Conservation (phyloP, 2,329 filamentous ascomycete genomes). For the Pseudopithomyces maydicus region DNA sequence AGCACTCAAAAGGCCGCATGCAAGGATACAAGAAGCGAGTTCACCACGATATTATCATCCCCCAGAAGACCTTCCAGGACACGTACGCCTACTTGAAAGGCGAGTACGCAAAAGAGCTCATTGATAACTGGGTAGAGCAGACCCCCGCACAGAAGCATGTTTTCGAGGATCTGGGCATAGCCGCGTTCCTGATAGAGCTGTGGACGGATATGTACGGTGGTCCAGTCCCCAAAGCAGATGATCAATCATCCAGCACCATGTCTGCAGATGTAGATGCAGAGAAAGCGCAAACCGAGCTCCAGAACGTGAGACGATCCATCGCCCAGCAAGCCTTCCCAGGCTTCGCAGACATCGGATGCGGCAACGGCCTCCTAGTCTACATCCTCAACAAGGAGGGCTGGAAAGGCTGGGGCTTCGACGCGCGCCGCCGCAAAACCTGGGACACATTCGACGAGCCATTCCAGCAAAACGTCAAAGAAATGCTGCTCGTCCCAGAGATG, state of each 20-base stretch:
- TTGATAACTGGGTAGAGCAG: conserved; percentile 79
- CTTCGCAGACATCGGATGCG: conserved; percentile 95
- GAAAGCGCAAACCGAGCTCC: background rate
- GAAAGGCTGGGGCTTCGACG: conserved; percentile 88
- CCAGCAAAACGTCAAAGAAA: conserved; percentile 59
- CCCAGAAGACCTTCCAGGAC: conserved; percentile 78
- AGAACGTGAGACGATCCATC: background rate
- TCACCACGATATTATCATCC: conserved; percentile 79
- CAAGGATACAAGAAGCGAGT: conserved; percentile 79
- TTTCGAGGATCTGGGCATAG: conserved; percentile 90
- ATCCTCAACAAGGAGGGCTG: conserved; percentile 83
- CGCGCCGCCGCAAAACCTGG: conserved; percentile 86
- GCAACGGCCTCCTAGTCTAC: conserved; percentile 88
- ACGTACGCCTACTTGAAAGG: conserved; percentile 81
- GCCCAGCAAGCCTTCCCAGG: conserved; percentile 68
- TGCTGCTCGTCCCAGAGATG: conserved; percentile 64
- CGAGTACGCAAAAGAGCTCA: conserved; percentile 73
- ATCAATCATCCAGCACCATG: background rate
- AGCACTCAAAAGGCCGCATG: conserved; percentile 70
- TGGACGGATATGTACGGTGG: conserved; percentile 81
- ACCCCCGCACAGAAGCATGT: conserved; percentile 92
- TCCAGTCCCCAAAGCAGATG: conserved; percentile 2
- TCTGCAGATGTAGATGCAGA: conserved; percentile 20
- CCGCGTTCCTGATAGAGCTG: conserved; percentile 88
- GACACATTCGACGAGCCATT: conserved; percentile 64